Evolutionary conservation across 2,329 filamentous ascomycete genomes (phyloP), one percentile per base, ranked within the genome.

Genomic region (Botrytis fragariae): DNA sequence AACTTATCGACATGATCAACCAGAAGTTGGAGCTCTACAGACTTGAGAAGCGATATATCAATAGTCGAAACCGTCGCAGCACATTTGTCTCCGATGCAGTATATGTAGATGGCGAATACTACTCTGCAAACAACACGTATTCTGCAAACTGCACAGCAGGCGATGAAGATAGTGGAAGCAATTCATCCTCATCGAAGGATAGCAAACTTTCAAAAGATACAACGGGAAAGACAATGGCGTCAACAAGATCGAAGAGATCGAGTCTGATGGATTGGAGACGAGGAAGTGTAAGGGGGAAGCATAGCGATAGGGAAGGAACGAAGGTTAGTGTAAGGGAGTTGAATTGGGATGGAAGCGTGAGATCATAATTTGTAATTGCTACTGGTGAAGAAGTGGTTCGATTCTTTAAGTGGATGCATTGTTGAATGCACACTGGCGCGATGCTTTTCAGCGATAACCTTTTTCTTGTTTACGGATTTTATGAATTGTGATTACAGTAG

Each of bases 21-120:
- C 87, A 88, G 74, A 89, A 92, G 86, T 86, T 97, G 79, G 94
- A 98, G 86, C 90, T 98, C 80, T 96, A 97, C 87, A 93, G 94
- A 68, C 91, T 98, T 78, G 95, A 98, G 85, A 92, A 98, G 85
- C 92, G 94, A 79, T 98, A 98, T 86, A 97, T 95, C 69, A 92
- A 92, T 80, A 92, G 94, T 82, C 94, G 95, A 80, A 84, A 90
- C 79, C 93, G 95, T 79, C 93, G 95, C 82, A 95, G 91, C 72
- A 96, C 93, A 74, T 97, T 97, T 83, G 90, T 92, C 81, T 94
- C 93, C 81, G 94, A 93, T 80, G 95, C 94, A 44, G 88, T 93
- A 82, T 98, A 98, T 83, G 92, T 98, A 77, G 93, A 98, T 82
- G 96, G 95, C 83, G 95, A 98, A 85, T 98, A 98, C 85, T 61